These are phyloP conservation scores for Clausena lansium DNA, from an alignment of 345 rosid genomes.

Conservation along the genomic window DNA sequence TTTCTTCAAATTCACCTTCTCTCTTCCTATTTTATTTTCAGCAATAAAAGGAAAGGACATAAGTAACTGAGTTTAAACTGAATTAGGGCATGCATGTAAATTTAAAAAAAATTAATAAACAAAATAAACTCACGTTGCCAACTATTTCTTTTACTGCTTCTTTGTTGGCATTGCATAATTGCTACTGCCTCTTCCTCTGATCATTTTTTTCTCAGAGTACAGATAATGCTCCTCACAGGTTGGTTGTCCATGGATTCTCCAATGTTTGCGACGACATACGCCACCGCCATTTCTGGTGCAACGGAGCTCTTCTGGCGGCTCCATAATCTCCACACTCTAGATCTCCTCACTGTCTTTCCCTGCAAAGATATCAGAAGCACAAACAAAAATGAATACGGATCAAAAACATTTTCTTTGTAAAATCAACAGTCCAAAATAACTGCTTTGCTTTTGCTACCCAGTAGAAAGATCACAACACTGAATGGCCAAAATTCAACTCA, in stretches of 20 bases:
- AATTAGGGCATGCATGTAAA: neutral
- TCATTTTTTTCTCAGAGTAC: neutral
- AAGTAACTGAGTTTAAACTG: neutral
- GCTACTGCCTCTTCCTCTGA: neutral
- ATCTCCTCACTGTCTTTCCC: no score
- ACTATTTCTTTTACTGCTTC: no score
- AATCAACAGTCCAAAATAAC: no score
- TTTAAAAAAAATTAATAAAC: no score
- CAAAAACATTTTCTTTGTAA: no score
- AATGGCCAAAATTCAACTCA: no score
- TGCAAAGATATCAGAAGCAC: no score
- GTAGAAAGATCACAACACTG: no score
- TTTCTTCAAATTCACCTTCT: neutral
- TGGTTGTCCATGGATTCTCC: neutral
- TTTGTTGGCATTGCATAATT: no score
- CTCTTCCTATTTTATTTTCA: neutral
- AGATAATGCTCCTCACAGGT: neutral
- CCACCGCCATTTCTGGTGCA: neutral
- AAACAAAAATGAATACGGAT: no score
- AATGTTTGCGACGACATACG: neutral
- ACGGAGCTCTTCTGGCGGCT: slow-evolving; percentile 3
- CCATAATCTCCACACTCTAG: neutral
- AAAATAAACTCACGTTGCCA: no score
- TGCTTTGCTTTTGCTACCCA: no score
- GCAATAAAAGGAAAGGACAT: neutral